Percentiles rank a stretch among this genome's conserved stretches.
Conservation (phyloP, 2,329 filamentous ascomycete species). For the Bipolaris oryzae region DNA sequence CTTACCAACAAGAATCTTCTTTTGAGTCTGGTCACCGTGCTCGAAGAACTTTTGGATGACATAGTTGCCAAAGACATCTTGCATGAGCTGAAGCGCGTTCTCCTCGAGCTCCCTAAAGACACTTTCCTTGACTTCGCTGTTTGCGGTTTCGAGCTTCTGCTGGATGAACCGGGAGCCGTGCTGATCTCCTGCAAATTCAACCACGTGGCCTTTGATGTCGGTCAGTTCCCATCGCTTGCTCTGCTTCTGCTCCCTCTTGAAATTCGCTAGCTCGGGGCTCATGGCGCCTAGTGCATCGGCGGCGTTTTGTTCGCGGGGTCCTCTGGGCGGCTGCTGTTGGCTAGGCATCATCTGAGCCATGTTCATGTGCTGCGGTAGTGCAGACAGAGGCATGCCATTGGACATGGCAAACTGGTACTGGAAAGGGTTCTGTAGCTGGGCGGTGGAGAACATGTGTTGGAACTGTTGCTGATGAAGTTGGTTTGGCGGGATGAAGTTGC, state of each 20-base stretch:
- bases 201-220: constrained; percentile 85
- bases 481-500: constrained; percentile 40
- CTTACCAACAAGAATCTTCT: constrained; percentile 80
- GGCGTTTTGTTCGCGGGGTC: constrained; percentile 60
- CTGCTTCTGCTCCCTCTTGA: constrained; percentile 73
- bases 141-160: constrained; percentile 86
- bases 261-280: constrained; percentile 79
- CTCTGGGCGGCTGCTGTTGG: constrained; percentile 51
- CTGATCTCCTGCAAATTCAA: constrained; percentile 95
- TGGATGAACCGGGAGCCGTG: constrained; percentile 96
- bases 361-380: constrained; percentile 41
- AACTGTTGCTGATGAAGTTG: constrained; percentile 43
- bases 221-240: constrained; percentile 81
- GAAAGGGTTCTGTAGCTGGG: constrained; percentile 47
- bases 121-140: constrained; percentile 92
- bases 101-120: constrained; percentile 86
- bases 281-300: constrained; percentile 62
- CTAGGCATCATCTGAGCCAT: constrained; percentile 45
- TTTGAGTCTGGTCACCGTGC: constrained; percentile 91
- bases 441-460: constrained; percentile 45
- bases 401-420: constrained; percentile 45
- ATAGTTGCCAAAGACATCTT: constrained; percentile 96
- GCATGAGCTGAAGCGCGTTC: constrained; percentile 88
- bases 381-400: constrained; percentile 46
- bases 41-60: constrained; percentile 98